Evolutionary conservation across 768 basidiomycete species (phyloP).

Genomic region (Boletus pseudopeckii): DNA sequence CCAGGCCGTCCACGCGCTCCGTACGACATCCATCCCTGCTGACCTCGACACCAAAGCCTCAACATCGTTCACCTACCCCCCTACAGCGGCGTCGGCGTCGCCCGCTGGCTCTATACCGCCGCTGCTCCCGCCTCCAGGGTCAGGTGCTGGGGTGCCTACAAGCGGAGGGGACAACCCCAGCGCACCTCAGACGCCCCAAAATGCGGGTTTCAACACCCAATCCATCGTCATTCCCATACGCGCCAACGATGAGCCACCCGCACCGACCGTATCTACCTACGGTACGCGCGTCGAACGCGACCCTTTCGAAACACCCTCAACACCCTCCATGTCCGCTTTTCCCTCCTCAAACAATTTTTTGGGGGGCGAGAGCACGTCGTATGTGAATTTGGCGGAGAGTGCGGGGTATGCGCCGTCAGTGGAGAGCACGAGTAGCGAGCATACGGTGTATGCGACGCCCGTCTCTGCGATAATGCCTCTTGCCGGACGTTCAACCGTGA

Average conservation of each 20-base stretch:
- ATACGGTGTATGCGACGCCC: conserved; percentile 14
- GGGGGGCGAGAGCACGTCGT: neutral
- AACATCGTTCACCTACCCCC: conserved; percentile 26
- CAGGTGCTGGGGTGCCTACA: neutral
- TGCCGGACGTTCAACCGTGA: neutral
- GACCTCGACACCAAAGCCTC: conserved; percentile 13
- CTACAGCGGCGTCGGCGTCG: conserved; percentile 3
- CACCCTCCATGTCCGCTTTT: conserved; percentile 29
- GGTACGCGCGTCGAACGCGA: conserved; percentile 8
- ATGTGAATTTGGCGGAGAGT: neutral
- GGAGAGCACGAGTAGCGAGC: conserved; percentile 15
- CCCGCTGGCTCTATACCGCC: conserved; percentile 6
- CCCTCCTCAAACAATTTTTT: conserved; percentile 21
- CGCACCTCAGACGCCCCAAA: conserved; percentile 21
- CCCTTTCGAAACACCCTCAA: conserved; percentile 30
- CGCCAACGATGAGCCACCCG: conserved; percentile 29
- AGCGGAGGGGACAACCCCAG: conserved; percentile 1
- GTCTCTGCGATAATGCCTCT: conserved; percentile 2
- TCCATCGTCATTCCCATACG: conserved; percentile 24
- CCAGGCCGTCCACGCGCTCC: conserved; percentile 38
- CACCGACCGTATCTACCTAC: conserved; percentile 23
- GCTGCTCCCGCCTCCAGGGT: conserved; percentile 13
- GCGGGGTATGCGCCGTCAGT: conserved; percentile 3
- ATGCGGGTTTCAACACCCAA: conserved; percentile 19
- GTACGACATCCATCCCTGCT: conserved; percentile 15